Evolutionary conservation across 192 early-diverging fungal genomes (phyloP), one percentile per base, ranked within the genome.

Genomic region (Umbelopsis sp.): DNA sequence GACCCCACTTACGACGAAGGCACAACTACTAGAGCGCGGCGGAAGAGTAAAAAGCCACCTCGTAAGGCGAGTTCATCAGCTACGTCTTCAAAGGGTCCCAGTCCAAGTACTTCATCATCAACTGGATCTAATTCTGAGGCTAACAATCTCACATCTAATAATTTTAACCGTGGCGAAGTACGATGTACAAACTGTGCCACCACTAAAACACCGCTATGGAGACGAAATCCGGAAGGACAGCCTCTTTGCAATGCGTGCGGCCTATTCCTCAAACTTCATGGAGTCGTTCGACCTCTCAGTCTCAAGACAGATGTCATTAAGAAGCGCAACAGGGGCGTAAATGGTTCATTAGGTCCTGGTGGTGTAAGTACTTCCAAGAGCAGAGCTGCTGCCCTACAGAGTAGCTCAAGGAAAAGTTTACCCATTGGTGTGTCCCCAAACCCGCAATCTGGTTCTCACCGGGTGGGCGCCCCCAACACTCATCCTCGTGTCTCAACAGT

Each of bases 201-300:
- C 2, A 91, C 85, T 13, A 89, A 88, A 30, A 98, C 96, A 18
- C 89, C 93, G 3, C 81, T 98, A 22, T 98, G 96, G 96, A 85
- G 96, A 4, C 79, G 94, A 10, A 87, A 93, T 75, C 82, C 87
- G 13, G 79, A 87, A 25, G 96, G 95, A 21, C 87, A 89, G 51
- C 85, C 93, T 12, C 86, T 98, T 9, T 98, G 97, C 76, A 98
- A 98, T 66, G 95, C 95, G 0, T 98, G 97, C 78, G 97, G 95
- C 4, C 81, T 98, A 50, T 98, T 91, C 80, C 87, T 87, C 68
- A 98, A 97, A 81, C 86, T 98, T 16, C 97, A 98, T 74, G 91
- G 91, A 16, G 86, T 89, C 16, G 78, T 83, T 2, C 78, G 97
- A 46, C 97, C 97, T 3, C 80, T 91, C 50, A 86, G 87, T 49